Percentiles rank a stretch among this genome's conserved stretches.
phyloP scores from a whole-genome alignment of 495 filamentous ascomycete genomes.

The Lentithecium fluviatile region DNA sequence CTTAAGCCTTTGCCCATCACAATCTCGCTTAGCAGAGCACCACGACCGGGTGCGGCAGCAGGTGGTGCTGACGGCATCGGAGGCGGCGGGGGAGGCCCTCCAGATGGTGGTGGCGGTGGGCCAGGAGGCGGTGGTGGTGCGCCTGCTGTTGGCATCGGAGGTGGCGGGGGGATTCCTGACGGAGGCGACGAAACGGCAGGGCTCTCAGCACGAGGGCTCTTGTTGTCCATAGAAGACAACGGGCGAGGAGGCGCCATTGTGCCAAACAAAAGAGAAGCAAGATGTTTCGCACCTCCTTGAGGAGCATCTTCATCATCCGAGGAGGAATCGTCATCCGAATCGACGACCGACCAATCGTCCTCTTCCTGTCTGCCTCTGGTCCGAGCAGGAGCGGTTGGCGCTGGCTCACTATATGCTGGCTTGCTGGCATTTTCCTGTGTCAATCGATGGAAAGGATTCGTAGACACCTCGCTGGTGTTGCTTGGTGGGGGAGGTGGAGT shows the following conservation, averaged over 20 bases:
- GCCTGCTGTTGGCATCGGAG: conserved; percentile 38
- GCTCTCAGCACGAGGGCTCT: conserved; percentile 41
- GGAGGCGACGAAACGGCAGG: conserved; percentile 48
- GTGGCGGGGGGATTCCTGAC: conserved; percentile 30
- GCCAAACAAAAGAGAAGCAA: conserved; percentile 89
- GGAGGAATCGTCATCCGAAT: conserved; percentile 62
- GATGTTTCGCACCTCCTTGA: conserved; percentile 78
- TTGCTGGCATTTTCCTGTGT: conserved; percentile 54
- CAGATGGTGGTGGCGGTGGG: conserved; percentile 49
- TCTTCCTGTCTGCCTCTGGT: conserved; percentile 66
- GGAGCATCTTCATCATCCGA: conserved; percentile 67
- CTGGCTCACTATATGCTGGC: conserved; percentile 29
- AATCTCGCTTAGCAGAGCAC: conserved; percentile 76
- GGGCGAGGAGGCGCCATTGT: conserved; percentile 95
- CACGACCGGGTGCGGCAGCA: conserved; percentile 45
- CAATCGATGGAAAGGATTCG: conserved; percentile 95
- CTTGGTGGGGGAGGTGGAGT: conserved; percentile 44
- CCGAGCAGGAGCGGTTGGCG: conserved; percentile 42
- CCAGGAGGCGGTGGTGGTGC: conserved; percentile 50
- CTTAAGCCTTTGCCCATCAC: conserved; percentile 70
- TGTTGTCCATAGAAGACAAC: conserved; percentile 75
- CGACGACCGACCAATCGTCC: conserved; percentile 83
- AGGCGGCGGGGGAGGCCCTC: conserved; percentile 46
- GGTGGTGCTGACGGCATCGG: conserved; percentile 43
- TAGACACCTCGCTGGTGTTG: conserved; percentile 53